Conservation (phyloP, 2,329 filamentous ascomycete species). For the Aspergillus floridensis region DNA sequence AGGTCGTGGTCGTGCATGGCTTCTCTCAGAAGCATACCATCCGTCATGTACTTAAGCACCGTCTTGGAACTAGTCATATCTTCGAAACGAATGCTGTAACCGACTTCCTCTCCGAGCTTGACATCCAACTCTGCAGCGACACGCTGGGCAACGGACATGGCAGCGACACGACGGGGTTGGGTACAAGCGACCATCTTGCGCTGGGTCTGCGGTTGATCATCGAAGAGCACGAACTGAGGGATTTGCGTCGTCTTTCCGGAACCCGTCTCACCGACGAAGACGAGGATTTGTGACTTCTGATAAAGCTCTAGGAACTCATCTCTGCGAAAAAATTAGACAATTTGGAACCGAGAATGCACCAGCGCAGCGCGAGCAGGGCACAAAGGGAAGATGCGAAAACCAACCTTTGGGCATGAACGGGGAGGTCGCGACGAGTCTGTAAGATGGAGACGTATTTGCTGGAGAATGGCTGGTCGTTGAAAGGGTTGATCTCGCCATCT, state of each 20-base stretch:
- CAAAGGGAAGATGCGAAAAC: conserved; percentile 23
- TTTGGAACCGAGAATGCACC: neutral
- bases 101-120: conserved; percentile 85
- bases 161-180: conserved; percentile 93
- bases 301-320: conserved; percentile 92
- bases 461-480: conserved; percentile 74
- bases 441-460: conserved; percentile 88
- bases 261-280: conserved; percentile 98
- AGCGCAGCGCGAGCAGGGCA: neutral
- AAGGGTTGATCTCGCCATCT: conserved; percentile 78
- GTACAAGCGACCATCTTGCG: conserved; percentile 95
- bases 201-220: conserved; percentile 83
- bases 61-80: conserved; percentile 87
- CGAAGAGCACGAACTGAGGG: conserved; percentile 95
- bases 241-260: conserved; percentile 99
- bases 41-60: conserved; percentile 98
- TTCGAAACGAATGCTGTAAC: conserved; percentile 98
- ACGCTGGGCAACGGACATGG: conserved; percentile 98
- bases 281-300: conserved; percentile 90
- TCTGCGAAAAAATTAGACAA: conserved; percentile 42
- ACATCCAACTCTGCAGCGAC: conserved; percentile 97
- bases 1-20: conserved; percentile 95
- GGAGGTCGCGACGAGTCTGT: conserved; percentile 76
- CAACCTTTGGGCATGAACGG: conserved; percentile 85
- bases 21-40: conserved; percentile 95